Conservation (phyloP, 805 yeast species). For the Teunomyces pallodes region DNA sequence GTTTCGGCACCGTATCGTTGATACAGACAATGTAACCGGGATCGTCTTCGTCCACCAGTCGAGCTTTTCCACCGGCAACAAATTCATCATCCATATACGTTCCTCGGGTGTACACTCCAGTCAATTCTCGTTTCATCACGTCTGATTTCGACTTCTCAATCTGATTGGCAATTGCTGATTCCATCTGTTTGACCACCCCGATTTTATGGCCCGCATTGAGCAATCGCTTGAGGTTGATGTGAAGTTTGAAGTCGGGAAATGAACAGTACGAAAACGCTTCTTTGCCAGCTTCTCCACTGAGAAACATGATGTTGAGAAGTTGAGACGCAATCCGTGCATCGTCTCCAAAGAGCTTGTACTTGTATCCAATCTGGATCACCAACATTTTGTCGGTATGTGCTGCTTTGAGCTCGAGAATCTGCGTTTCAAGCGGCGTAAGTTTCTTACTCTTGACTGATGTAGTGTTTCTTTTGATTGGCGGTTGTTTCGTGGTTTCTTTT, state of each 20-base stretch:
- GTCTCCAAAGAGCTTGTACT: conserved; percentile 79
- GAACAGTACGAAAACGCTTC: conserved; percentile 72
- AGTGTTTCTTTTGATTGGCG: background rate
- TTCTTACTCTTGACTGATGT: conserved; percentile 3
- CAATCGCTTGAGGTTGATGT: conserved; percentile 71
- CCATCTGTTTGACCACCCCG: conserved; percentile 84
- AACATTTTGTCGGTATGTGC: conserved; percentile 64
- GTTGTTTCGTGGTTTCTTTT: conserved; percentile 5
- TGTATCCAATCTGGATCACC: conserved; percentile 88
- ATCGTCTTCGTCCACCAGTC: conserved; percentile 24
- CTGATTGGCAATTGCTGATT: conserved; percentile 71
- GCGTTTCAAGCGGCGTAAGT: conserved; percentile 74
- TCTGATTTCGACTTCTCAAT: conserved; percentile 45
- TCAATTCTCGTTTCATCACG: conserved; percentile 65
- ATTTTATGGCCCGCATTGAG: conserved; percentile 73
- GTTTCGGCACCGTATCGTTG: conserved; percentile 16
- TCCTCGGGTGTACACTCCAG: conserved; percentile 76
- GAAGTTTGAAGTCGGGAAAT: conserved; percentile 75
- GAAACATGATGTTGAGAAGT: conserved; percentile 64
- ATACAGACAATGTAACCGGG: conserved; percentile 50
- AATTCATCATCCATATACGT: conserved; percentile 70
- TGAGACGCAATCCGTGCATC: conserved; percentile 75
- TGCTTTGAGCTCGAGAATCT: conserved; percentile 64
- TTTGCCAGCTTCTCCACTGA: conserved; percentile 49
- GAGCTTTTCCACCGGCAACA: background rate